Conservation (phyloP, 345 rosid genomes). For the Sonneratia caseolaris region DNA sequence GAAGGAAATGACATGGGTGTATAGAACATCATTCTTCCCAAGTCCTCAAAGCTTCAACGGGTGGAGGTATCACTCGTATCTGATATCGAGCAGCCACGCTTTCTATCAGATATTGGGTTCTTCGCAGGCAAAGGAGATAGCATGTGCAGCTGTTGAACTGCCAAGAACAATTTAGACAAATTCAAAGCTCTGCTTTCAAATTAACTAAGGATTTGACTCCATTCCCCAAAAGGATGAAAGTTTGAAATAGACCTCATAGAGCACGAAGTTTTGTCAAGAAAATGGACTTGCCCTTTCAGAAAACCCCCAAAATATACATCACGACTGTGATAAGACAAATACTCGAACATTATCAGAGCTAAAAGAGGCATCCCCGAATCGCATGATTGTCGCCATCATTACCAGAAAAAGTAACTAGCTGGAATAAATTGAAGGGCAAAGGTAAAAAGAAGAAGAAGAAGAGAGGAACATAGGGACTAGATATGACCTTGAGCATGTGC, state of each 20-base stretch:
- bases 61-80: conserved; percentile 88
- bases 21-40: conserved; percentile 35
- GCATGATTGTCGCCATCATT: conserved; percentile 10
- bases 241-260: neutral
- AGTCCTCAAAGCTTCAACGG: conserved; percentile 54
- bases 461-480: conserved; percentile 4
- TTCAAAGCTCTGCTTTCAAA: neutral
- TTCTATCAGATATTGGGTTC: conserved; percentile 31
- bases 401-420: neutral
- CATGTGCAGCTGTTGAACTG: conserved; percentile 71
- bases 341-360: neutral
- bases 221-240: neutral
- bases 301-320: neutral
- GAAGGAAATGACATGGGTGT: too few relatives aligned
- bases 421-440: neutral
- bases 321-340: neutral
- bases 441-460: neutral
- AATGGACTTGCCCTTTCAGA: neutral
- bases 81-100: conserved; percentile 66
- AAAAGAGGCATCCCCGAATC: neutral
- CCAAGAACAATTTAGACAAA: conserved; percentile 4
- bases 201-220: neutral
- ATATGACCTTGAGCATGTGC: conserved; percentile 68
- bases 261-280: neutral
- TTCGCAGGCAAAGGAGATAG: conserved; percentile 29